Conservation (phyloP, 1,139 yeast species). For the Yamadazyma membranifaciens region DNA sequence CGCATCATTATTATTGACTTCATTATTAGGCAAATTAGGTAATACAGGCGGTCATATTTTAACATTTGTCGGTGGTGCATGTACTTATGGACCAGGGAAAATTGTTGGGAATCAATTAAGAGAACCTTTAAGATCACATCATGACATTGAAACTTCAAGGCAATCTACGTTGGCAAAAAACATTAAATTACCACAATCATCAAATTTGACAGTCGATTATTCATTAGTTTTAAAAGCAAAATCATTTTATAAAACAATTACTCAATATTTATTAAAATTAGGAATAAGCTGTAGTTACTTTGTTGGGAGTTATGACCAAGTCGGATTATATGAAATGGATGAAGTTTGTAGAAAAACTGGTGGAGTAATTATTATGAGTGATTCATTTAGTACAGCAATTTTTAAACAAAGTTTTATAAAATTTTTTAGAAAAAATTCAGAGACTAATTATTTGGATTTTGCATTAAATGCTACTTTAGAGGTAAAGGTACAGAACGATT, state of each 20-base stretch:
- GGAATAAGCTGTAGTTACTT: slow-evolving; percentile 59
- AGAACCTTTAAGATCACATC: slow-evolving; percentile 59
- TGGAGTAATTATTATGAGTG: slow-evolving; percentile 60
- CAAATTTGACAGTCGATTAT: slow-evolving; percentile 24
- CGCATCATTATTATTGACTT: slow-evolving; percentile 52
- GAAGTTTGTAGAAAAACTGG: slow-evolving; percentile 57
- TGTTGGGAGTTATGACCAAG: slow-evolving; percentile 66
- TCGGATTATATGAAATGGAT: slow-evolving; percentile 67
- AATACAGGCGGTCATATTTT: slow-evolving; percentile 61
- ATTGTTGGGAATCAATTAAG: slow-evolving; percentile 48
- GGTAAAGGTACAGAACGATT: slow-evolving; percentile 46
- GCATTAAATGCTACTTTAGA: slow-evolving; percentile 62
- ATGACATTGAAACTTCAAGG: slow-evolving; percentile 48
- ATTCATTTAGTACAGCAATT: slow-evolving; percentile 63
- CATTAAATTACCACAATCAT: slow-evolving; percentile 28
- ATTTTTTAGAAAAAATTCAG: slow-evolving; percentile 41
- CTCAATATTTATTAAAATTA: slow-evolving; percentile 33
- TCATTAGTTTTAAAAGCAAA: slow-evolving; percentile 34
- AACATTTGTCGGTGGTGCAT: slow-evolving; percentile 59
- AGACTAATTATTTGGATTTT: slow-evolving; percentile 36
- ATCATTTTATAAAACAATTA: slow-evolving; percentile 44
- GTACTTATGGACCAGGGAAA: slow-evolving; percentile 57
- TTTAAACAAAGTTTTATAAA: slow-evolving; percentile 62
- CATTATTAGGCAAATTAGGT: slow-evolving; percentile 35
- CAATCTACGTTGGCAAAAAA: slow-evolving; percentile 25